A percentile compares a stretch with the other conserved stretches of the same genome.
Evolutionary conservation across 495 filamentous ascomycete species (phyloP).

Genomic region (Penicillium longicatenatum): DNA sequence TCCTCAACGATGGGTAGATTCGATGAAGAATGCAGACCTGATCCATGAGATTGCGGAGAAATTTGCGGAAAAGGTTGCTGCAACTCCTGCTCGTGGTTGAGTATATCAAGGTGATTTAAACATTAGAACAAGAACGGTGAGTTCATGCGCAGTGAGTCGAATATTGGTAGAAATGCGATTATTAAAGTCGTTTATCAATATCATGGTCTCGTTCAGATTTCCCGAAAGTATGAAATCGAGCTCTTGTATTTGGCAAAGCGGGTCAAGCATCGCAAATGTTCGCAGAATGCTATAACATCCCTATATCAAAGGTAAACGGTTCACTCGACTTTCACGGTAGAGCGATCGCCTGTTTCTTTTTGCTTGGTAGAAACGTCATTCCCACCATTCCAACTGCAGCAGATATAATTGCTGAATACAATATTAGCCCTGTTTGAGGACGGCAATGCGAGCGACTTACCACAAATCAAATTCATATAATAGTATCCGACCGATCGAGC

Average conservation of each 20-base stretch:
- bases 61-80: constrained; percentile 11
- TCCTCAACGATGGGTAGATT: constrained; percentile 35
- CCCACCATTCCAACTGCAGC: neutral
- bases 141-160: neutral
- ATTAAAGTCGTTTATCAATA: no score
- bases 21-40: constrained; percentile 29
- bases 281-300: neutral
- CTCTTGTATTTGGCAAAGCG: neutral
- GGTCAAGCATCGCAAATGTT: neutral
- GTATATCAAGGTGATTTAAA: no score
- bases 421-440: neutral
- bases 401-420: neutral
- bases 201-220: neutral
- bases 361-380: neutral
- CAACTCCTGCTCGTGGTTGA: no score
- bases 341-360: neutral
- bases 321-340: neutral
- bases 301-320: neutral
- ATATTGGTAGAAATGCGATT: no score
- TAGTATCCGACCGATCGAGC: constrained; percentile 3
- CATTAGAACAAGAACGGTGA: no score
- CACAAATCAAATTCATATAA: constrained; percentile 9
- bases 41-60: constrained; percentile 40
- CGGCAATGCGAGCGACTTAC: constrained; percentile 3
- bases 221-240: neutral